Conservation (phyloP, 2,329 filamentous ascomycete genomes). For the Penicillium sp. region DNA sequence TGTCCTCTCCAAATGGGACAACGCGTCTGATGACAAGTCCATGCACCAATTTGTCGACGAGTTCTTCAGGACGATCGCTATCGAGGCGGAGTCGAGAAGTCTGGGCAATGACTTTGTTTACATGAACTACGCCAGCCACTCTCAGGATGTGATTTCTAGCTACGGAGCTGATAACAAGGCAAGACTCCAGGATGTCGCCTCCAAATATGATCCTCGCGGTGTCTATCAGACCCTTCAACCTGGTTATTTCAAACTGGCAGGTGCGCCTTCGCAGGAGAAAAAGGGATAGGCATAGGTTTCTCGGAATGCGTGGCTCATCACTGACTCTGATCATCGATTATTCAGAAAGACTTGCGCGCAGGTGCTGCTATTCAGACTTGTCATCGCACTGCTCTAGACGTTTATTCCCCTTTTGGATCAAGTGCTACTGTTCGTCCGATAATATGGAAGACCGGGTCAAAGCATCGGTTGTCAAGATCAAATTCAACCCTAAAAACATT, state of each 20-base stretch:
- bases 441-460: no score
- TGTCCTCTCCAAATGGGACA: slow-evolving; percentile 36
- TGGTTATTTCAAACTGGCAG: slow-evolving; percentile 50
- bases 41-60: slow-evolving; percentile 31
- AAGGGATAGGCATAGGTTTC: neutral
- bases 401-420: no score
- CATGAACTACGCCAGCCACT: slow-evolving; percentile 55
- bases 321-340: no score
- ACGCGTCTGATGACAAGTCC: slow-evolving; percentile 36
- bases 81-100: slow-evolving; percentile 35
- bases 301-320: no score
- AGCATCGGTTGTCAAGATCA: no score
- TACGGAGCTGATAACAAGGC: slow-evolving; percentile 47
- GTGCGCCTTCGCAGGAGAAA: neutral
- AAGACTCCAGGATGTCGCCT: slow-evolving; percentile 38
- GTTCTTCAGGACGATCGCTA: slow-evolving; percentile 34
- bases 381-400: no score
- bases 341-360: no score
- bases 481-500: no score
- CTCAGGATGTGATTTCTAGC: slow-evolving; percentile 47
- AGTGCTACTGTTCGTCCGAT: no score
- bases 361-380: no score
- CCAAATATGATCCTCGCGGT: slow-evolving; percentile 46
- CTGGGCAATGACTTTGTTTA: slow-evolving; percentile 39
- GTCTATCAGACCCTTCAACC: slow-evolving; percentile 49